Conservation (phyloP, 495 filamentous ascomycete species). For the Hyaloscypha variabilis region DNA sequence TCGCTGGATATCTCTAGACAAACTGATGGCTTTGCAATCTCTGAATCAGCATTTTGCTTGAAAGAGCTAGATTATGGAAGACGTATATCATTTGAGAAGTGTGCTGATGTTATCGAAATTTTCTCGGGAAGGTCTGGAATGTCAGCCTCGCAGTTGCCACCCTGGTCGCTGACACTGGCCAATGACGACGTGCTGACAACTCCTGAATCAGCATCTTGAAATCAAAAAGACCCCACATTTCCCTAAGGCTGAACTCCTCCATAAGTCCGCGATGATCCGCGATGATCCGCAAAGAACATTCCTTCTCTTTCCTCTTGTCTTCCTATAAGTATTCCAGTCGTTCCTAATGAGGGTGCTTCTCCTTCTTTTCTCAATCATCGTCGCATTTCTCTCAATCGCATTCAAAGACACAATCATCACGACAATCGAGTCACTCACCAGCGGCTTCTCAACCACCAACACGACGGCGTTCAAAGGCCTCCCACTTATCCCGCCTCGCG, state of each 20-base stretch:
- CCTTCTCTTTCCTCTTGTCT: constrained; percentile 19
- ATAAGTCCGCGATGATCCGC: neutral
- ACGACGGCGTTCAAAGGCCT: constrained; percentile 23
- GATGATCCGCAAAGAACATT: constrained; percentile 14
- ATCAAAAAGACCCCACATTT: constrained; percentile 16
- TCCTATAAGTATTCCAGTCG: constrained; percentile 14
- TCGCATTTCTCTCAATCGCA: constrained; percentile 29
- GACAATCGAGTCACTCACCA: constrained; percentile 23
- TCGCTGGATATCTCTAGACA: too few relatives aligned
- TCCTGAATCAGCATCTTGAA: constrained; percentile 18
- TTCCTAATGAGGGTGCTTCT: constrained; percentile 30
- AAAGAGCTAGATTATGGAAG: neutral
- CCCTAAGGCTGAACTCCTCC: constrained; percentile 12
- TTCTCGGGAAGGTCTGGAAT: neutral
- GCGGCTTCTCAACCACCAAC: constrained; percentile 7
- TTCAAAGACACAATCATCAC: constrained; percentile 34
- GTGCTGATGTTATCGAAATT: neutral
- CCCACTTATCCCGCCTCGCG: constrained; percentile 23
- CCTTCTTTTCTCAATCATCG: constrained; percentile 18
- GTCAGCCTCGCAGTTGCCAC: neutral
- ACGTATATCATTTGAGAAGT: neutral
- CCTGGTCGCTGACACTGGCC: neutral
- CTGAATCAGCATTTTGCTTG: too few relatives aligned
- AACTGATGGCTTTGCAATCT: too few relatives aligned
- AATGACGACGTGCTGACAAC: constrained; percentile 3